Evolutionary conservation across 2,329 filamentous ascomycete genomes (phyloP).

Genomic region (Arthroderma sp.): DNA sequence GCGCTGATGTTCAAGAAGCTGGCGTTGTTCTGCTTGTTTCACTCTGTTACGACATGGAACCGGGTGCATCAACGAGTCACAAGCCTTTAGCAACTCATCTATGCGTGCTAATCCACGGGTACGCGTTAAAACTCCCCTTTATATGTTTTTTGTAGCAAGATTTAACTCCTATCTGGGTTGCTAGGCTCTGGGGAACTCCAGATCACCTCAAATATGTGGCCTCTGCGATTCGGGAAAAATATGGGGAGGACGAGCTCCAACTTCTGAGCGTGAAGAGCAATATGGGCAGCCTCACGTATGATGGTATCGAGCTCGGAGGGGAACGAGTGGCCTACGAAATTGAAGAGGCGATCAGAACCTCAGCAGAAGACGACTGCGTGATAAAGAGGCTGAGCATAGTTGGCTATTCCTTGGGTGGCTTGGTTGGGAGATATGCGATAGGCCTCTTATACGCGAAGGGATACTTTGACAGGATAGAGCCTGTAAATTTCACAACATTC

Average conservation of each 20-base stretch:
- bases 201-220: constrained; percentile 44
- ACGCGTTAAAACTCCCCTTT: constrained; percentile 14
- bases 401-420: constrained; percentile 79
- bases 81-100: constrained; percentile 35
- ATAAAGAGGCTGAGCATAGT: constrained; percentile 75
- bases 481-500: constrained; percentile 90
- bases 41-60: no score
- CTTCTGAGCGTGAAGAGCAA: constrained; percentile 45
- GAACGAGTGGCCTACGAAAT: constrained; percentile 53
- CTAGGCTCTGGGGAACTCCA: constrained; percentile 49
- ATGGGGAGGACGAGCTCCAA: constrained; percentile 36
- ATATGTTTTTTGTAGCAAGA: no score
- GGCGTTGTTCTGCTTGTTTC: no score
- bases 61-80: no score
- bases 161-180: neutral
- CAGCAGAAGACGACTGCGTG: constrained; percentile 50
- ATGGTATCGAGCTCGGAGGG: constrained; percentile 56
- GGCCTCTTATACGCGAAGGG: constrained; percentile 73
- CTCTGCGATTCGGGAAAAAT: constrained; percentile 37
- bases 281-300: constrained; percentile 46
- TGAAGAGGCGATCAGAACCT: constrained; percentile 42
- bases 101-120: constrained; percentile 51
- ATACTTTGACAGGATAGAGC: constrained; percentile 63
- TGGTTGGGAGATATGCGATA: constrained; percentile 75
- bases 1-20: no score